Evolutionary conservation across 805 yeast genomes (phyloP).

Genomic region (Yamadazyma phyllophila): DNA sequence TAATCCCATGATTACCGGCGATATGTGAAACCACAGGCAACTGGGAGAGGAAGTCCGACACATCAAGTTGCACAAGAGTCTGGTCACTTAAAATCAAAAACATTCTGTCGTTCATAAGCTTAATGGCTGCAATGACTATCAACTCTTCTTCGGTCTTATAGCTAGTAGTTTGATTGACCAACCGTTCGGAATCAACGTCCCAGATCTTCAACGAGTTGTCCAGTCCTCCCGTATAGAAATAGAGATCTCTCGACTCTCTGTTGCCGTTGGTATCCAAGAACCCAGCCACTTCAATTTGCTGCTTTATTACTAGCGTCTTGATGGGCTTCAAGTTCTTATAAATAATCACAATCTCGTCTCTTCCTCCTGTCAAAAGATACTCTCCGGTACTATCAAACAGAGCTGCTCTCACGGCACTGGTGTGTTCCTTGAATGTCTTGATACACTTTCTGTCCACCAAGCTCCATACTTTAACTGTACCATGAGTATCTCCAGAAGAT

Average conservation of each 20-base stretch:
- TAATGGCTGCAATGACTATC: slow-evolving; percentile 50
- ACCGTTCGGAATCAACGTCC: slow-evolving; percentile 49
- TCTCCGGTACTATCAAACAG: slow-evolving; percentile 56
- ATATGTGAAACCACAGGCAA: slow-evolving; percentile 42
- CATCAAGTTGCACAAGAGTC: slow-evolving; percentile 56
- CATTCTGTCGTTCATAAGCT: slow-evolving; percentile 31
- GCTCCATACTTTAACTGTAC: slow-evolving; percentile 56
- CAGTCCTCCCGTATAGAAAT: slow-evolving; percentile 76
- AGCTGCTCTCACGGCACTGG: slow-evolving; percentile 81
- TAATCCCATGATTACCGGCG: slow-evolving; percentile 94
- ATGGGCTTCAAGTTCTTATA: slow-evolving; percentile 57
- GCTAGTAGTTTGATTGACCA: slow-evolving; percentile 43
- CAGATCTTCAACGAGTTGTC: slow-evolving; percentile 67
- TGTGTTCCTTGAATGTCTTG: slow-evolving; percentile 67
- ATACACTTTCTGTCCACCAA: slow-evolving; percentile 72
- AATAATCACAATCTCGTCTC: slow-evolving; percentile 73
- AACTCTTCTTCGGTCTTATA: slow-evolving; percentile 73
- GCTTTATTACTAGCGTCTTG: slow-evolving; percentile 69
- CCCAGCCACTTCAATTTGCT: slow-evolving; percentile 71
- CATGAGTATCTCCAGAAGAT: slow-evolving; percentile 67
- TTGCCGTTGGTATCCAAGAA: slow-evolving; percentile 28
- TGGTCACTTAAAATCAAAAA: slow-evolving; percentile 78
- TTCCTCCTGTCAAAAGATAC: slow-evolving; percentile 74
- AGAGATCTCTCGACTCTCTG: slow-evolving; percentile 23
- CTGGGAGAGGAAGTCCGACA: slow-evolving; percentile 7